Percentiles rank a stretch among this genome's conserved stretches.
Evolutionary conservation across 352 stramenopile genomes (phyloP).

Genomic region (Globisporangium okanoganense): DNA sequence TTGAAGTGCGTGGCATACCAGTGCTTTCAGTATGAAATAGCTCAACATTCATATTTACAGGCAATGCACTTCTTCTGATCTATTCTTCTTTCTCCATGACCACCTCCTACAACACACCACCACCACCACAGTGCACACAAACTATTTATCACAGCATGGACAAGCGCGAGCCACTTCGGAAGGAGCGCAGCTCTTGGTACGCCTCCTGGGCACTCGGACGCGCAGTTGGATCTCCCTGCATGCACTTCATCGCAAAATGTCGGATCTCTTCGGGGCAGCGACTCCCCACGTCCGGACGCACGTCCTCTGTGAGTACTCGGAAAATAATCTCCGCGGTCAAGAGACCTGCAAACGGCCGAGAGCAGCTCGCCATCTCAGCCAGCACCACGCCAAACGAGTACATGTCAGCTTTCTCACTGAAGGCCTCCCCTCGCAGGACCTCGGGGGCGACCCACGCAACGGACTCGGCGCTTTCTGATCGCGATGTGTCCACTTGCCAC

Average conservation of each 20-base stretch:
- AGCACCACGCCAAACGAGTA: conserved; percentile 86
- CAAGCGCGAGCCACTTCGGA: conserved; percentile 1
- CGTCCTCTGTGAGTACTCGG: conserved; percentile 37
- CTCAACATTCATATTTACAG: neutral
- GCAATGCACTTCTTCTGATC: neutral
- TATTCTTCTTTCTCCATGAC: neutral
- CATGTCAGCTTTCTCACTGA: conserved; percentile 83
- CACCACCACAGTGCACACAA: neutral
- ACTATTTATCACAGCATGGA: conserved; percentile 1
- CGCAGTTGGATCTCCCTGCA: neutral
- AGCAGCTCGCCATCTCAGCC: conserved; percentile 62
- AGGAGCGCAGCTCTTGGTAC: conserved; percentile 8
- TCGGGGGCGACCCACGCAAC: conserved; percentile 83
- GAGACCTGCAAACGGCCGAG: conserved; percentile 60
- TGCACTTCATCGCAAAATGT: conserved; percentile 3
- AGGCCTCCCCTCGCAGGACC: conserved; percentile 69
- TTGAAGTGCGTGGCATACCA: neutral
- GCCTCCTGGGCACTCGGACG: conserved; percentile 8
- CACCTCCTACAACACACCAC: neutral
- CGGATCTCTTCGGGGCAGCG: conserved; percentile 65
- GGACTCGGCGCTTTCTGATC: conserved; percentile 72
- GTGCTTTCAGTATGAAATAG: too few species aligned
- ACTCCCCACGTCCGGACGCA: conserved; percentile 44
- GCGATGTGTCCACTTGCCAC: conserved; percentile 67
- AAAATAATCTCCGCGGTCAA: conserved; percentile 68